Conservation (phyloP, 441 rosid genomes). For the Francoa sonchifolia region DNA sequence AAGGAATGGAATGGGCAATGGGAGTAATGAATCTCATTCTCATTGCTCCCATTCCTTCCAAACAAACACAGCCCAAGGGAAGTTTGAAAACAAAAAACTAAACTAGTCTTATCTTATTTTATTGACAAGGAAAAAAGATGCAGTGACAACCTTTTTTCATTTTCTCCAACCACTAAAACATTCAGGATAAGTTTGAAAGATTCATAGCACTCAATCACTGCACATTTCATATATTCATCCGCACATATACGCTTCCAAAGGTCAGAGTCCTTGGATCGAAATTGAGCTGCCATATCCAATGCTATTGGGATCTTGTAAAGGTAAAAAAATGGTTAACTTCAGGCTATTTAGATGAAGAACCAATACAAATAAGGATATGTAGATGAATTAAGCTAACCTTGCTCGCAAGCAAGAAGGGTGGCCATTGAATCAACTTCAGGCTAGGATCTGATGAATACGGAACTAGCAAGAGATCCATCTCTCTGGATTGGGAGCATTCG, state of each 20-base stretch:
- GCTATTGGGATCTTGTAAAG: slow-evolving; percentile 84
- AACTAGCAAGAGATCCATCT: slow-evolving; percentile 94
- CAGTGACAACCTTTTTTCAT: slow-evolving; percentile 70
- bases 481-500: slow-evolving; percentile 40
- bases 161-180: slow-evolving; percentile 74
- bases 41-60: too few relatives aligned
- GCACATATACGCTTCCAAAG: slow-evolving; percentile 95
- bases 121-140: neutral
- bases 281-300: slow-evolving; percentile 89
- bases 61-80: too few relatives aligned
- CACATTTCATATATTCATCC: slow-evolving; percentile 97
- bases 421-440: slow-evolving; percentile 95
- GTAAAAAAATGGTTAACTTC: slow-evolving; percentile 14
- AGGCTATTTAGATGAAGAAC: too few relatives aligned
- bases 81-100: too few relatives aligned
- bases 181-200: slow-evolving; percentile 73
- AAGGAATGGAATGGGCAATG: too few relatives aligned
- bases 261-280: slow-evolving; percentile 71
- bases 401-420: slow-evolving; percentile 96
- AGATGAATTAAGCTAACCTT: slow-evolving; percentile 41
- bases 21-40: too few relatives aligned
- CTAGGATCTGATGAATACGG: slow-evolving; percentile 92
- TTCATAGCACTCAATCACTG: slow-evolving; percentile 92
- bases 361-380: slow-evolving; percentile 4
- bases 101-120: neutral